Base-by-base conservation (phyloP, 2,329 filamentous ascomycete species). In the Simplicillium aogashimaense region DNA sequence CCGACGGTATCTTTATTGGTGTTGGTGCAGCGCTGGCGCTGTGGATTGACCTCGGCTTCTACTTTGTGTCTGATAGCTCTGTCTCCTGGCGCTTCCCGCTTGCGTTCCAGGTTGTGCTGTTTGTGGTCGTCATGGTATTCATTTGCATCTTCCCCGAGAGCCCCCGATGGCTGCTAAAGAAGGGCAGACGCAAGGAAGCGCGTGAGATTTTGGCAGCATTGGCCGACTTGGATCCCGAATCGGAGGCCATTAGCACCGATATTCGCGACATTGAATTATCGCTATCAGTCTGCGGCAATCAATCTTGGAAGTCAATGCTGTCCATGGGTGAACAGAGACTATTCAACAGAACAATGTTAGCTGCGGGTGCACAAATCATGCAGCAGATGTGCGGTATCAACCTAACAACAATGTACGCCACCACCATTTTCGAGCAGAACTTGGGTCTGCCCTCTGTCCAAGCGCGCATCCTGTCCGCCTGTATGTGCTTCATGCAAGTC, bases 1-100 rank as follows among this genome's bases (percentile, higher is more conserved):
- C 74, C 16, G 70, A 73, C 7, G 72, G 70, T 16, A 56, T 75
- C 3, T 72, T 69, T 1, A 73, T 72, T 51, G 60, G 59, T 44
- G 46, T 59, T 3, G 56, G 57, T n/a, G 58, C 57, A 29, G 53
- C 61, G 4, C 52, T 69, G 15, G 62, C 63, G 37, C 59, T 61
- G 10, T 69, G 66, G 66, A 61, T 69, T 45, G 58, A 69, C 50
- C 53, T 68, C 14, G 66, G 59, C n/a, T 67, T 67, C 49, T 66
- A 43, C 42, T 44, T 44, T 9, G 42, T 41, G 7, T 15, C 31
- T 10, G 14, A 36, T 16, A 41, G 39, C 43, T 42, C 42, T 34
- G 29, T 47, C 40, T 38, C 44, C 10, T 61, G 74, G 74, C 63
- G 74, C 3, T 75, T 77, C 49, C 74, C 74, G 1, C 60, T 76